These are phyloP conservation scores for Trypanosoma platydactyli DNA, from an alignment of 208 protist species.

Conservation along the genomic window DNA sequence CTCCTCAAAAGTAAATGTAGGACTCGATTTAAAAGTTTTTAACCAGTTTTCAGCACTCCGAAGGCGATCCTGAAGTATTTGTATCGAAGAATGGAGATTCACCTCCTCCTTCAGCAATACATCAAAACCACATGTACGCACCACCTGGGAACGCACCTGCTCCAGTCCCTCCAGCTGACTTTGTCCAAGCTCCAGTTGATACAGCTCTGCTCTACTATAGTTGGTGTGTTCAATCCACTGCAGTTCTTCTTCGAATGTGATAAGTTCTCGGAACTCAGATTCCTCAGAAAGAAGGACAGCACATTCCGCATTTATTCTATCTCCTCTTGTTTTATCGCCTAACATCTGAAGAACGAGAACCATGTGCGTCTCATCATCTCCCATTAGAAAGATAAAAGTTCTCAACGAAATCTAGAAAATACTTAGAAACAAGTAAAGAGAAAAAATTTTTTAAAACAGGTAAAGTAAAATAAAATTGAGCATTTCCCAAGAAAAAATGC, in stretches of 20 bases:
- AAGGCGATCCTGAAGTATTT: slow-evolving; percentile 13
- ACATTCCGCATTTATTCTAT: slow-evolving; percentile 12
- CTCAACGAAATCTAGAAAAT: neutral
- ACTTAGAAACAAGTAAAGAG: slow-evolving; percentile 17
- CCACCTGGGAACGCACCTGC: slow-evolving; percentile 2
- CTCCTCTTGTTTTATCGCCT: neutral
- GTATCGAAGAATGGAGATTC: slow-evolving; percentile 18
- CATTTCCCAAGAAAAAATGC: slow-evolving; percentile 17
- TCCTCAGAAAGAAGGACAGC: slow-evolving; percentile 14
- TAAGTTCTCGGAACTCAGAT: slow-evolving; percentile 23
- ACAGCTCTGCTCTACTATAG: slow-evolving; percentile 1
- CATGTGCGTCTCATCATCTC: neutral
- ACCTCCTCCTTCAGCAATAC: slow-evolving; percentile 7
- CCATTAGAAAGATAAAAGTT: neutral
- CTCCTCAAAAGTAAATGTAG: slow-evolving; percentile 1
- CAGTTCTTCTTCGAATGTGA: slow-evolving; percentile 18
- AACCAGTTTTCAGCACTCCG: slow-evolving; percentile 6
- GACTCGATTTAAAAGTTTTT: slow-evolving; percentile 5
- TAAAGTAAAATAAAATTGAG: neutral
- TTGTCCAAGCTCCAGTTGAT: slow-evolving; percentile 2
- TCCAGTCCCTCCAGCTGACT: slow-evolving; percentile 8
- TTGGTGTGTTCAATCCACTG: slow-evolving; percentile 7
- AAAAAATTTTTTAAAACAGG: slow-evolving; percentile 12
- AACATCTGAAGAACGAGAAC: slow-evolving; percentile 13
- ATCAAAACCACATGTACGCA: slow-evolving; percentile 11